These are phyloP conservation scores for Heritiera fomes DNA, from an alignment of 345 rosid genomes.

Conservation along the genomic window DNA sequence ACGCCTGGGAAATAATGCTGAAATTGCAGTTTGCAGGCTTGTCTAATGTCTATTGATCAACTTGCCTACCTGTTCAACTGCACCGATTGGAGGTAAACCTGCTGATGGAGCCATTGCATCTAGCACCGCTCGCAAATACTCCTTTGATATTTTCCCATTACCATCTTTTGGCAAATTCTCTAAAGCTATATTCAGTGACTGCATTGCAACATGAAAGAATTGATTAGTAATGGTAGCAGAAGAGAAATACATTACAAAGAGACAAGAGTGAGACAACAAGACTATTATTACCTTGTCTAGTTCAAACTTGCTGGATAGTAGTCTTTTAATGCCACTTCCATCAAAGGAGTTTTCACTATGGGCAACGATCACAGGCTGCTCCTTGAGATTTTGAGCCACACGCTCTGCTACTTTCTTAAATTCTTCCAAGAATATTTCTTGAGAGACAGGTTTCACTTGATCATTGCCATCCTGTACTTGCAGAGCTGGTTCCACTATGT, in stretches of 20 bases:
- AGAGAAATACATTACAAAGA: too few relatives aligned
- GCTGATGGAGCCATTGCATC: constrained; percentile 78
- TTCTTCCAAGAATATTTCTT: constrained; percentile 59
- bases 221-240: not conserved
- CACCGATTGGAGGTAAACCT: constrained; percentile 81
- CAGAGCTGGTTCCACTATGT: constrained; percentile 70
- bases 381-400: constrained; percentile 74
- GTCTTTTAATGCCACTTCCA: constrained; percentile 76
- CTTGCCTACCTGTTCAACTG: constrained; percentile 49
- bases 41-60: not conserved
- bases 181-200: constrained; percentile 59
- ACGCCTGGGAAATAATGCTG: not conserved
- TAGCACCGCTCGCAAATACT: constrained; percentile 57
- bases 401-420: constrained; percentile 66
- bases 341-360: constrained; percentile 85
- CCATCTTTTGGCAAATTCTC: constrained; percentile 66
- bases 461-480: constrained; percentile 39
- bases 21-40: not conserved
- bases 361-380: constrained; percentile 93
- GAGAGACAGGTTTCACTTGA: constrained; percentile 42
- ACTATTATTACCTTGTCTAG: constrained; percentile 62
- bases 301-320: constrained; percentile 79
- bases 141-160: constrained; percentile 66
- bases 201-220: constrained; percentile 20
- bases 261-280: not conserved